A percentile compares a stretch with the other conserved stretches of the same genome.
phyloP scores from a whole-genome alignment of 345 rosid genomes.

The Boechera retrofracta region DNA sequence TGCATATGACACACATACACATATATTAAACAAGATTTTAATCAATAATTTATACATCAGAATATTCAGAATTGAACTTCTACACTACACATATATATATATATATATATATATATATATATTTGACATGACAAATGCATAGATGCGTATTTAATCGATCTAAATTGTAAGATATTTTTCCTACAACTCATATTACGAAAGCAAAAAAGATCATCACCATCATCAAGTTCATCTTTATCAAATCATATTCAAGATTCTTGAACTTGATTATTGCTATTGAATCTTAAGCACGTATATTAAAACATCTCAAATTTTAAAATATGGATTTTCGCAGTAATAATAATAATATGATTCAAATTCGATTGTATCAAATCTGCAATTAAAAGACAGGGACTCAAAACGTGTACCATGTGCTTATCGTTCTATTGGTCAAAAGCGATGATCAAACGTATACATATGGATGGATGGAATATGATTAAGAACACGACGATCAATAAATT shows the following conservation, averaged over 20 bases:
- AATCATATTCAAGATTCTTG: slow-evolving; percentile 19
- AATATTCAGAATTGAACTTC: not conserved
- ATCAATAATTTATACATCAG: too few relatives aligned
- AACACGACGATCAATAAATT: not conserved
- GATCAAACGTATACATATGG: not conserved
- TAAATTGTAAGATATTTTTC: slow-evolving; percentile 10
- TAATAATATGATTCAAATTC: not conserved
- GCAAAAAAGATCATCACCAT: slow-evolving; percentile 14
- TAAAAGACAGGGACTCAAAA: not conserved
- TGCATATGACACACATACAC: not conserved
- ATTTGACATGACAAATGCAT: slow-evolving; percentile 34
- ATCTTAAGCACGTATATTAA: not conserved
- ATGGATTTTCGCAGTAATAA: not conserved
- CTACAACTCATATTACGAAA: slow-evolving; percentile 19
- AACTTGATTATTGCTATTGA: not conserved
- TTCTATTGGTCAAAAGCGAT: not conserved
- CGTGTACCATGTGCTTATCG: slow-evolving; percentile 6
- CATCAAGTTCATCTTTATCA: not conserved
- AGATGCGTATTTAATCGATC: slow-evolving; percentile 33
- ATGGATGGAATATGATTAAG: not conserved
- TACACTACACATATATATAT: too few relatives aligned
- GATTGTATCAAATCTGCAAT: not conserved
- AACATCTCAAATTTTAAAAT: slow-evolving; percentile 1
- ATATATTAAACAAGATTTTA: not conserved
- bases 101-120: not conserved